Evolutionary conservation across 2,329 filamentous ascomycete genomes (phyloP).

Genomic region (Lasiodiplodia citricola): DNA sequence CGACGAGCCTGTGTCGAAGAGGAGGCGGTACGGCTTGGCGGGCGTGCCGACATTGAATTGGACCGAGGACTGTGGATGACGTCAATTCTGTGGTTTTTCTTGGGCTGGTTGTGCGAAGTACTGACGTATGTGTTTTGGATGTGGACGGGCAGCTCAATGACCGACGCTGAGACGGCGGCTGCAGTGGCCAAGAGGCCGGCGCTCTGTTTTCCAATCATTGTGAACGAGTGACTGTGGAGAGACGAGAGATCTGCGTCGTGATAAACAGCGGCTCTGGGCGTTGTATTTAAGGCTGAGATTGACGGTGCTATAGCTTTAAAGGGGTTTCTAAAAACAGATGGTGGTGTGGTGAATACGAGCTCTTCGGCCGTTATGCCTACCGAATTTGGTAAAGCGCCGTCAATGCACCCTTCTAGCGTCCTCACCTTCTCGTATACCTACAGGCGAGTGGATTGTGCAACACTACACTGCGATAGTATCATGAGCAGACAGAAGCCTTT

Average conservation of each 20-base stretch:
- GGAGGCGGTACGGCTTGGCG: slow-evolving; percentile 28
- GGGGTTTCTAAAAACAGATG: neutral
- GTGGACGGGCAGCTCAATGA: slow-evolving; percentile 30
- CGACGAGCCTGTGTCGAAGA: slow-evolving; percentile 33
- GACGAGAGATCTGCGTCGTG: neutral
- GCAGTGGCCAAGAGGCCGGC: slow-evolving; percentile 2
- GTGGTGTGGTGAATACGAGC: slow-evolving; percentile 5
- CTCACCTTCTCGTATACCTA: neutral
- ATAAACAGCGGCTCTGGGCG: neutral
- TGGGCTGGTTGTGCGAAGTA: neutral
- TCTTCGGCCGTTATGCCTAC: neutral
- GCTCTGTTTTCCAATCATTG: neutral
- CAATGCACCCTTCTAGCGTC: neutral
- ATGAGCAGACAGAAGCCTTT: neutral
- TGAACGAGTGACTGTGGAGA: neutral
- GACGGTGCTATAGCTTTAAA: neutral
- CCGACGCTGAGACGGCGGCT: slow-evolving; percentile 27
- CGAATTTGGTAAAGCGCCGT: neutral
- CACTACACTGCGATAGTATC: neutral
- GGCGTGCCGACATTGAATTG: slow-evolving; percentile 28
- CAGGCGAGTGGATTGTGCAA: neutral
- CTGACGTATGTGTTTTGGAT: slow-evolving; percentile 27
- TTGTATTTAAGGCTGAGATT: neutral
- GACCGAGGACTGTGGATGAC: slow-evolving; percentile 23
- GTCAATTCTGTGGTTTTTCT: neutral